These are phyloP conservation scores for Hymenoscyphus fructigenus DNA, from an alignment of 2,329 filamentous ascomycete species.

Conservation along the genomic window DNA sequence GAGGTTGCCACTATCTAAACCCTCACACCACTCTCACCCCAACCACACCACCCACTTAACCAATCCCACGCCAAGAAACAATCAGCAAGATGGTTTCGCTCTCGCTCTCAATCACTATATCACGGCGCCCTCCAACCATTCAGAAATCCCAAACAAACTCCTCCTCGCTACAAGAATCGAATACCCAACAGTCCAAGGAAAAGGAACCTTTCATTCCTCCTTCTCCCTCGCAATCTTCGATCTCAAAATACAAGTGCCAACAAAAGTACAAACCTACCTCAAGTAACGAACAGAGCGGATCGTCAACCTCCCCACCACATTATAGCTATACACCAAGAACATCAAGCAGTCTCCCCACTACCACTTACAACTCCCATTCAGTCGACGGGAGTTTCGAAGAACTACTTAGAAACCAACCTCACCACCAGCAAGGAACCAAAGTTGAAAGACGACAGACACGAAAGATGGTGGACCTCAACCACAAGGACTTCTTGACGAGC, in stretches of 20 bases:
- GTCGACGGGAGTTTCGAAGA: background rate
- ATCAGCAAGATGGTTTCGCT: conserved; percentile 6
- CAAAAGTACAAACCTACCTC: background rate
- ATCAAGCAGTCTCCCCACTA: background rate
- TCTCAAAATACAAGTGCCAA: background rate
- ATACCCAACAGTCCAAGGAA: background rate
- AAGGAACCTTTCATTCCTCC: background rate
- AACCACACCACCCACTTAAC: background rate
- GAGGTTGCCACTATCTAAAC: background rate
- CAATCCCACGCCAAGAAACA: background rate
- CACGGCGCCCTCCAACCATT: background rate
- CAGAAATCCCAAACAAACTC: background rate
- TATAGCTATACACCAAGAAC: background rate
- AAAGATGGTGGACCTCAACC: background rate
- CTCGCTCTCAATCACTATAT: conserved; percentile 5
- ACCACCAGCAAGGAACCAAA: background rate
- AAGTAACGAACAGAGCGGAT: background rate
- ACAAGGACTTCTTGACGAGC: conserved; percentile 6
- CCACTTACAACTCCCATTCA: background rate
- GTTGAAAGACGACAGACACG: background rate
- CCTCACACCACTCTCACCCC: background rate
- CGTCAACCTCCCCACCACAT: background rate
- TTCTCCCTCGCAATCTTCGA: background rate
- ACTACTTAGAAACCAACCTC: background rate
- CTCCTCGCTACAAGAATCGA: background rate